Evolutionary conservation across 1,139 yeast genomes (phyloP).

Genomic region (Pneumocystis sp.): DNA sequence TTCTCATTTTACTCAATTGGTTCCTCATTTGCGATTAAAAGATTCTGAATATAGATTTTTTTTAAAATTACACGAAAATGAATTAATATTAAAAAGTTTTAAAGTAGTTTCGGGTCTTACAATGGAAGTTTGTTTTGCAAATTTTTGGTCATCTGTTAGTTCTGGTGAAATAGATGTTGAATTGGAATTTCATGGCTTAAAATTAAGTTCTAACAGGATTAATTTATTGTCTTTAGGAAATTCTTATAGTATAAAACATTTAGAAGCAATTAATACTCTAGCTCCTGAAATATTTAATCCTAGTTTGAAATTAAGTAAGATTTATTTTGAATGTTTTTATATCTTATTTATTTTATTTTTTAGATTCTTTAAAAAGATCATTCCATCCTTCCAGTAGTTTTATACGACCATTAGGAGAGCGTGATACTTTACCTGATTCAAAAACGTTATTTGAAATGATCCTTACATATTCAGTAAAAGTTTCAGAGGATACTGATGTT

Average conservation of each 20-base stretch:
- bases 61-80: conserved; percentile 4
- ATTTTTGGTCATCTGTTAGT: conserved; percentile 10
- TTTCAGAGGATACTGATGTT: conserved; percentile 6
- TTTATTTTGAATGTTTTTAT: background rate
- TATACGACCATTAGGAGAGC: conserved; percentile 10
- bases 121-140: conserved; percentile 12
- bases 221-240: conserved; percentile 1
- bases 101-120: conserved; percentile 7
- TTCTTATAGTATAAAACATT: conserved; percentile 7
- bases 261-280: conserved; percentile 4
- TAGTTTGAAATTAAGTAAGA: conserved; percentile 6
- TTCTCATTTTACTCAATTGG: conserved; percentile 8
- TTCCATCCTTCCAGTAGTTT: conserved; percentile 7
- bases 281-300: conserved; percentile 10
- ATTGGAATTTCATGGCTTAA: conserved; percentile 11
- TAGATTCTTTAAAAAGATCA: background rate
- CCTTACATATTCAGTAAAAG: conserved; percentile 6
- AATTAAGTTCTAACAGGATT: conserved; percentile 2
- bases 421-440: conserved; percentile 10
- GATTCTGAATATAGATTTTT: conserved; percentile 7
- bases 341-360: background rate
- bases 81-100: conserved; percentile 5
- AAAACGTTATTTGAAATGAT: conserved; percentile 10
- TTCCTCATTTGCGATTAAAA: conserved; percentile 8
- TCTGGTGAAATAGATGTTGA: conserved; percentile 8